A percentile compares a stretch with the other conserved stretches of the same genome.
Conservation (phyloP, 2,329 filamentous ascomycete species). For the Ceratocystiopsis brevicomis region DNA sequence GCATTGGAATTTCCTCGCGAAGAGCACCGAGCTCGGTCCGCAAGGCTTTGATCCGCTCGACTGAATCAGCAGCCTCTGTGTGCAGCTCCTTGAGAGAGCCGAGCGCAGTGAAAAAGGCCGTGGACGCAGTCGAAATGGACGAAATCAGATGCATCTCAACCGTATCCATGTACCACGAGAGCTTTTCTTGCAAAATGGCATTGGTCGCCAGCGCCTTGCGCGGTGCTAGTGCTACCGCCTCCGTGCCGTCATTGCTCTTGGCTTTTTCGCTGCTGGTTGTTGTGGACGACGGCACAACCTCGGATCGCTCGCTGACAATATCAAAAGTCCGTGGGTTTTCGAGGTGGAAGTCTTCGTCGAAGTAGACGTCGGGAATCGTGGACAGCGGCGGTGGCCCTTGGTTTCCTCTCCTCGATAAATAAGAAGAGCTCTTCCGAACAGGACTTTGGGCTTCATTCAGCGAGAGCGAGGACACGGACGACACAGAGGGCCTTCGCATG, state of each 20-base stretch:
- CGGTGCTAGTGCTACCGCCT: conserved; percentile 32
- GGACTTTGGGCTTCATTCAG: conserved; percentile 21
- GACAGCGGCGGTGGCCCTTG: conserved; percentile 72
- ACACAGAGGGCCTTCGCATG: conserved; percentile 25
- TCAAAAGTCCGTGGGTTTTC: conserved; percentile 95
- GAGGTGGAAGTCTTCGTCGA: conserved; percentile 83
- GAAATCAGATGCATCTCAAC: conserved; percentile 94
- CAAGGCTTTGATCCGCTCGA: conserved; percentile 64
- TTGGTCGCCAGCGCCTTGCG: conserved; percentile 87
- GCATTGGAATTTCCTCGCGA: conserved; percentile 72
- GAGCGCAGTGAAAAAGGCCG: conserved; percentile 87
- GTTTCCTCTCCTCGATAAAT: conserved; percentile 32
- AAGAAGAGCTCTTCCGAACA: conserved; percentile 24
- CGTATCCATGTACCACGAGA: conserved; percentile 99
- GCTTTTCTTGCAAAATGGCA: conserved; percentile 90
- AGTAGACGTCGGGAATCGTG: conserved; percentile 84
- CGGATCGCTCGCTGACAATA: conserved; percentile 85
- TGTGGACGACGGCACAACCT: conserved; percentile 61
- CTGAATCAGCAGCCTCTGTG: conserved; percentile 78
- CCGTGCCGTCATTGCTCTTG: conserved; percentile 17
- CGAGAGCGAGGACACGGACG: conserved; percentile 19
- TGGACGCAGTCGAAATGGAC: conserved; percentile 87
- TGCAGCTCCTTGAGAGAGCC: conserved; percentile 83
- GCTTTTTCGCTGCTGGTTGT: conserved; percentile 28
- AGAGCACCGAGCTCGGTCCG: conserved; percentile 62